Conservation (phyloP, 176 grass and related monocot species). For the Oropetium thomaeum region DNA sequence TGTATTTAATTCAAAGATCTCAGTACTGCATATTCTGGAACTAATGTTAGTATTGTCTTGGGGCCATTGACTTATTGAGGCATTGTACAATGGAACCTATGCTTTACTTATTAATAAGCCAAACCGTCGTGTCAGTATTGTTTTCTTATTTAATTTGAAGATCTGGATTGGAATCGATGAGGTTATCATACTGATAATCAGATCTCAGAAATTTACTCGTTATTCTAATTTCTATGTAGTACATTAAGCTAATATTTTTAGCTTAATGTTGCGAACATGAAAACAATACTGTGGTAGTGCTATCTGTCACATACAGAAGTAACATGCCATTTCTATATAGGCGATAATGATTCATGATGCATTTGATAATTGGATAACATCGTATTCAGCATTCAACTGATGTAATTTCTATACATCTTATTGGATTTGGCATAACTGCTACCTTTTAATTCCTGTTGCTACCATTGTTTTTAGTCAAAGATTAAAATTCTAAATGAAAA, state of each 20-base stretch:
- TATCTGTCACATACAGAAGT: background rate
- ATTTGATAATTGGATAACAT: background rate
- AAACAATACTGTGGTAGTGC: background rate
- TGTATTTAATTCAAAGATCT: background rate
- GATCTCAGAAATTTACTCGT: background rate
- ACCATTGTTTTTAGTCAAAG: too few species aligned
- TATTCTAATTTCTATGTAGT: background rate
- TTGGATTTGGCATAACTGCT: background rate
- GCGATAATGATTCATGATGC: background rate
- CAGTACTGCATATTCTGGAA: background rate
- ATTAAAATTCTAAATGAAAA: too few species aligned
- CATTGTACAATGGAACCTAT: slow-evolving; percentile 6
- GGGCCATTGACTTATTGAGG: background rate
- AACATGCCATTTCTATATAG: background rate
- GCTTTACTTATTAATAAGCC: slow-evolving; percentile 3
- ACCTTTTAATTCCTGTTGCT: background rate
- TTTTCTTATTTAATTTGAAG: background rate
- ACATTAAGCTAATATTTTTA: background rate
- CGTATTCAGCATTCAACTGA: background rate
- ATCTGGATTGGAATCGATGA: background rate
- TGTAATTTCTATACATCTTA: background rate
- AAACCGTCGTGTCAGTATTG: background rate
- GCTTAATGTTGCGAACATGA: background rate
- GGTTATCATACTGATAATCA: slow-evolving; percentile 1
- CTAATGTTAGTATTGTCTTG: background rate